Evolutionary conservation across 2,329 filamentous ascomycete genomes (phyloP).

Genomic region (Trichoderma sp.): DNA sequence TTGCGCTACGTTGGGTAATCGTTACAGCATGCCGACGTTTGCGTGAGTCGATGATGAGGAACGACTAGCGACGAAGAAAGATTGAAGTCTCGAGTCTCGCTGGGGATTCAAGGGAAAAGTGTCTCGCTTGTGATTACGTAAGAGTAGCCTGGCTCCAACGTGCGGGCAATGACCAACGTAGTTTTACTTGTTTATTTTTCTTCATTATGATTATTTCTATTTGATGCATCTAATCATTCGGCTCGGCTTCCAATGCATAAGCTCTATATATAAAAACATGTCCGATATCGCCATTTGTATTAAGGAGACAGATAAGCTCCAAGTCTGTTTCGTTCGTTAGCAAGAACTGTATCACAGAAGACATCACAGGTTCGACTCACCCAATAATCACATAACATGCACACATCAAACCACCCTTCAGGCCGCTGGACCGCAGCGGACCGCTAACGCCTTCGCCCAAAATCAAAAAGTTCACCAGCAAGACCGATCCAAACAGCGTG

Average conservation of each 20-base stretch:
- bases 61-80: too few relatives aligned
- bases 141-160: neutral
- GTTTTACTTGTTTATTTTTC: constrained; percentile 2
- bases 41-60: too few relatives aligned
- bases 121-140: neutral
- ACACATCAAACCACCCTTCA: constrained; percentile 59
- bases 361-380: constrained; percentile 28
- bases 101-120: neutral
- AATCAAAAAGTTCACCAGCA: constrained; percentile 76
- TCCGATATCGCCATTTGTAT: neutral
- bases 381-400: constrained; percentile 57
- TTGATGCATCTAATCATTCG: constrained; percentile 2
- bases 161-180: neutral
- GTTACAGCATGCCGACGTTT: neutral
- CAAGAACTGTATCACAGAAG: neutral
- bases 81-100: too few relatives aligned
- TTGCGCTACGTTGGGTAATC: neutral
- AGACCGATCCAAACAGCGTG: constrained; percentile 67
- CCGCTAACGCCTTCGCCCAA: constrained; percentile 67
- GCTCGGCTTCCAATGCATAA: constrained; percentile 1
- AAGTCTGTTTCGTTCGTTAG: constrained; percentile 5
- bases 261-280: constrained; percentile 6
- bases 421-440: constrained; percentile 53
- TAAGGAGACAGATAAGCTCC: constrained; percentile 22
- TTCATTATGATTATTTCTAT: constrained; percentile 13